Base-by-base conservation (phyloP, 2,329 filamentous ascomycete genomes). In the Exophiala sp. region DNA sequence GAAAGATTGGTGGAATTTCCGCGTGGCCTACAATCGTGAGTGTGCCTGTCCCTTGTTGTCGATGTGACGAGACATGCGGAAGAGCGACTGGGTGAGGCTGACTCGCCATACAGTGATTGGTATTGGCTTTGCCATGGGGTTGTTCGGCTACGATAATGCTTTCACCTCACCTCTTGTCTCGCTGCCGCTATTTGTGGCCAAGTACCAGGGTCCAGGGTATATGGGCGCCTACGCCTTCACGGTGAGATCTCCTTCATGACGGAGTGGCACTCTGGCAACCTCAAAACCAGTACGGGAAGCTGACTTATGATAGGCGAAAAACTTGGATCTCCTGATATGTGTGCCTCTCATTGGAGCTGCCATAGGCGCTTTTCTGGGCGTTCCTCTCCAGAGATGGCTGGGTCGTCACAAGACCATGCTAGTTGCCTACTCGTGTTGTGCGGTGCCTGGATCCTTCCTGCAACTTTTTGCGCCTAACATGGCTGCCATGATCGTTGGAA, bases 391-490 rank as follows among this genome's bases (percentile, higher is more conserved):
- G 57, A 69, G 62, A 44, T 59, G 61, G 44, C 54, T 68, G 21
- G 69, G 69, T 36, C 67, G 69, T 7, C 71, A 71, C 53, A 67
- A 64, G 62, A 64, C 69, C 10, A 55, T 72, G 14, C 47, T 72
- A 5, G 50, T 57, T 3, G 66, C 68, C 21, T 72, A 71, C 56
- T 49, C 69, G 35, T 69, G 66, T 5, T 47, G 70, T 4, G 47
- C 33, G 12, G 42, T 36, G 3, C 66, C 66, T 5, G 69, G 70
- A 6, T 66, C 65, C 2, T 64, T 81, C 35, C 73, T 81, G 55
- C 75, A 78, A 60, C 68, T 77, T 32, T 80, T 81, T 58, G 74
- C 79, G 0, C 78, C 77, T 2, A 78, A 78, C 5, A 74, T 76
- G 21, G 69, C 76, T 59, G 75, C 75, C 11, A 62, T 81, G 49